A percentile compares a stretch with the other conserved stretches of the same genome.
Conservation (phyloP, 1,139 yeast species). For the Diutina neorugosa region DNA sequence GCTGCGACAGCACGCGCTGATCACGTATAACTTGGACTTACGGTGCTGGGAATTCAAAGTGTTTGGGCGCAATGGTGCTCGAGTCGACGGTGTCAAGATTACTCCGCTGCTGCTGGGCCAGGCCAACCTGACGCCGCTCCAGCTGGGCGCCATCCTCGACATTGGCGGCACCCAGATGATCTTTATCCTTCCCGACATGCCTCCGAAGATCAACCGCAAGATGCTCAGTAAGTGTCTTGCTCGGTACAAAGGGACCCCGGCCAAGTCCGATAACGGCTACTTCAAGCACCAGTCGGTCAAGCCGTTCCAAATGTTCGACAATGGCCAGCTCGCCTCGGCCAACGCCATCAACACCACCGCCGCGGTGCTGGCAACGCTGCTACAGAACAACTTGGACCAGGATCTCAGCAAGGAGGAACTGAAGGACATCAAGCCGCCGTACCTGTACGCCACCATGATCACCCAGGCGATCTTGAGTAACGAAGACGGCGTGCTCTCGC, state of each 20-base stretch:
- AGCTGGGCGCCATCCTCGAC: constrained; percentile 81
- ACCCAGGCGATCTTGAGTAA: constrained; percentile 92
- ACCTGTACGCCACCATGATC: constrained; percentile 94
- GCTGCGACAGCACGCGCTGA: constrained; percentile 77
- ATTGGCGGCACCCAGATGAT: constrained; percentile 98
- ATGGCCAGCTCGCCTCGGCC: constrained; percentile 21
- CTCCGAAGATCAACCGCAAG: constrained; percentile 49
- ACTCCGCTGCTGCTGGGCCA: constrained; percentile 25
- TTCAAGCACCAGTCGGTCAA: not conserved
- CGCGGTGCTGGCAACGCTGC: constrained; percentile 27
- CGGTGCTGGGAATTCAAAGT: constrained; percentile 82
- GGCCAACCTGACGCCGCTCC: constrained; percentile 39
- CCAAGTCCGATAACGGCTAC: not conserved
- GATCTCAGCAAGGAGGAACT: constrained; percentile 84
- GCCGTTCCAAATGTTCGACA: constrained; percentile 43
- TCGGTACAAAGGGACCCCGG: constrained; percentile 16
- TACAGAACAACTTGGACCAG: constrained; percentile 41
- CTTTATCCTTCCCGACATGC: constrained; percentile 88
- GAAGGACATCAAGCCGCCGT: constrained; percentile 91
- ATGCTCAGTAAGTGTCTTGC: constrained; percentile 32
- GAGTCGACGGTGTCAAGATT: constrained; percentile 62
- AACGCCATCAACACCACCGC: constrained; percentile 18
- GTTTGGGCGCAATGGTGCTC: constrained; percentile 85
- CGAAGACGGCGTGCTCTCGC: constrained; percentile 75
- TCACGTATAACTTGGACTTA: constrained; percentile 60